These are phyloP conservation scores for Podospora pseudopauciseta DNA, from an alignment of 495 filamentous ascomycete species.

Conservation along the genomic window DNA sequence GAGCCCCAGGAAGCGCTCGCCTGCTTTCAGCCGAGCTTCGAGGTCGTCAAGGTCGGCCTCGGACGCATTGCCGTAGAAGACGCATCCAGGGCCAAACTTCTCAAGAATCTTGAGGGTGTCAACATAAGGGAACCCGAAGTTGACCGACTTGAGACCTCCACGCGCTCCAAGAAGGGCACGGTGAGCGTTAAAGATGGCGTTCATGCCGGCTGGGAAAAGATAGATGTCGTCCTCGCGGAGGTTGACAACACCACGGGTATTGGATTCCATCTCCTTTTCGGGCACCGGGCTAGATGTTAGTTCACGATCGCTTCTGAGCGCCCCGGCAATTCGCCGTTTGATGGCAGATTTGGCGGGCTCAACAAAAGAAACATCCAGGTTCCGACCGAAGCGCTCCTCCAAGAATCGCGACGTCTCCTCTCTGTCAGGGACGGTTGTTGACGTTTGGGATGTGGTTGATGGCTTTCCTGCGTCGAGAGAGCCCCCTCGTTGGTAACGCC, in stretches of 20 bases:
- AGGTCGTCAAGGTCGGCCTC: conserved; percentile 82
- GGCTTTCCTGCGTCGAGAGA: conserved; percentile 44
- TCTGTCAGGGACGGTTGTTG: conserved; percentile 10
- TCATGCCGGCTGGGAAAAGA: conserved; percentile 88
- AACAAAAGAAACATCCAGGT: conserved; percentile 73
- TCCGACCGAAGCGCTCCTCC: conserved; percentile 92
- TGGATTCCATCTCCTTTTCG: conserved; percentile 35
- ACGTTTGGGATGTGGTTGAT: conserved; percentile 11
- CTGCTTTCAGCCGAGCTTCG: conserved; percentile 63
- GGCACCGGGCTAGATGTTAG: conserved; percentile 41
- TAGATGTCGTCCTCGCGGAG: conserved; percentile 88
- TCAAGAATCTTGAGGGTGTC: conserved; percentile 93
- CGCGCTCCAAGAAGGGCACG: conserved; percentile 61
- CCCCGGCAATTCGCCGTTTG: conserved; percentile 80
- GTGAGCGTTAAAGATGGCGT: conserved; percentile 86
- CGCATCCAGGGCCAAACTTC: conserved; percentile 88
- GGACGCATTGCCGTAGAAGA: conserved; percentile 86
- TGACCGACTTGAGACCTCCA: conserved; percentile 62
- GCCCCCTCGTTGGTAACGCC: conserved; percentile 63
- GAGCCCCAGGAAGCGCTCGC: conserved; percentile 76
- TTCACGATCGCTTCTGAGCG: conserved; percentile 70
- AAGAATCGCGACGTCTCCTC: conserved; percentile 73
- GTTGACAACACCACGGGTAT: conserved; percentile 57
- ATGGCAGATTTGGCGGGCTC: conserved; percentile 82
- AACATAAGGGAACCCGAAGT: conserved; percentile 87